A percentile compares a stretch with the other conserved stretches of the same genome.
phyloP scores from a whole-genome alignment of 2,329 filamentous ascomycete genomes.

The Ophiocordyceps camponoti-leonardi region DNA sequence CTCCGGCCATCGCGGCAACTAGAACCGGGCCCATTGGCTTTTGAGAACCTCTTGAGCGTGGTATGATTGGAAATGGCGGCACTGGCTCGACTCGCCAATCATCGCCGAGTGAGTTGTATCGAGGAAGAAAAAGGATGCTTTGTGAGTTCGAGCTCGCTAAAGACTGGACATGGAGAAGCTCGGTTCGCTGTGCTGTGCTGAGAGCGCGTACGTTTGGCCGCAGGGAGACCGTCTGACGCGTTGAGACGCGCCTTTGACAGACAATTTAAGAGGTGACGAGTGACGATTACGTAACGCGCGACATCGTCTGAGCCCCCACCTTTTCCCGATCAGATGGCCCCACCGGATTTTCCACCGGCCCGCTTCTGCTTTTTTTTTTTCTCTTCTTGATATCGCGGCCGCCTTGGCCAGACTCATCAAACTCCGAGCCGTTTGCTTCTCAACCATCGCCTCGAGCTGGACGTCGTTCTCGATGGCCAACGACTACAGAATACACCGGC shows the following conservation, averaged over 20 bases:
- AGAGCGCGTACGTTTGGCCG: not conserved
- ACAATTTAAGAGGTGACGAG: not conserved
- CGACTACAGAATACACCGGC: conserved; percentile 44
- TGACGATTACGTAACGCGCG: not conserved
- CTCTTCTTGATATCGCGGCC: not conserved
- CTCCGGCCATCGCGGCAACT: conserved; percentile 26
- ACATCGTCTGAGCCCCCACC: not conserved
- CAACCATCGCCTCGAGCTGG: not conserved
- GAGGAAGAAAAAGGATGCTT: not conserved
- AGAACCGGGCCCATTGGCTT: conserved; percentile 24
- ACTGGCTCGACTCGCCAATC: not conserved
- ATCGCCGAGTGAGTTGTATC: not conserved
- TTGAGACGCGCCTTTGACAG: conserved; percentile 1
- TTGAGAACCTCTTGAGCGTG: conserved; percentile 2
- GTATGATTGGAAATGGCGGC: not conserved
- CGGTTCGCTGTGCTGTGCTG: not conserved
- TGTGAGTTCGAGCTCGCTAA: not conserved
- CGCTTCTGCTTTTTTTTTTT: conserved; percentile 17
- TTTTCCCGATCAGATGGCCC: conserved; percentile 4
- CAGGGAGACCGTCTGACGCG: conserved; percentile 1
- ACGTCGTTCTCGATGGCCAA: conserved; percentile 27
- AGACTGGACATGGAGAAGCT: not conserved
- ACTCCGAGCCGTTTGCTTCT: not conserved
- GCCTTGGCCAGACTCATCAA: not conserved
- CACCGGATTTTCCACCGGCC: conserved; percentile 16